phyloP scores from a whole-genome alignment of 192 early-diverging fungal genomes.

The Jimgerdemannia lactiflua region DNA sequence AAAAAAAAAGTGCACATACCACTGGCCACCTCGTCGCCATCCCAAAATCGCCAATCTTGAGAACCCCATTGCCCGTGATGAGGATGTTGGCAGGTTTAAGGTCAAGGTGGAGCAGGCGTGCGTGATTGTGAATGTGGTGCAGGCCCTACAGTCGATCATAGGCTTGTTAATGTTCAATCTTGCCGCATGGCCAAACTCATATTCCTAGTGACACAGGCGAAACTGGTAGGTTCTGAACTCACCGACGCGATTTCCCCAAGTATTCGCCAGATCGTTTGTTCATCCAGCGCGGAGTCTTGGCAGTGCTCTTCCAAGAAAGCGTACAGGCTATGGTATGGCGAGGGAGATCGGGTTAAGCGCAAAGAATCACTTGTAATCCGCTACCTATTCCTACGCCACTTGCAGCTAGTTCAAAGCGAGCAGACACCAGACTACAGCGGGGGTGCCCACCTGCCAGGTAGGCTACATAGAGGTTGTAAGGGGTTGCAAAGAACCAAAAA shows the following conservation, averaged over 20 bases:
- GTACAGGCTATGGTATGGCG: no score
- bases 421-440: no score
- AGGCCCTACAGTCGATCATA: no score
- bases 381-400: no score
- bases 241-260: conserved; percentile 57
- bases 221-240: neutral
- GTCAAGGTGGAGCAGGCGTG: conserved; percentile 85
- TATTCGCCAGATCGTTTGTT: conserved; percentile 69
- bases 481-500: no score
- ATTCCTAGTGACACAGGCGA: neutral
- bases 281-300: conserved; percentile 6
- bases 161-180: conserved; percentile 5
- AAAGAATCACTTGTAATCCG: no score
- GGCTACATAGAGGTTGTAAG: no score
- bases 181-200: no score
- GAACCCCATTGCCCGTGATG: conserved; percentile 54
- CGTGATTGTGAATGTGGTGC: conserved; percentile 63
- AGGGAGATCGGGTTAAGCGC: no score
- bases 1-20: conserved; percentile 30
- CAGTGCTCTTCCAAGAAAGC: conserved; percentile 27
- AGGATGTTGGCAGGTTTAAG: conserved; percentile 90
- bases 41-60: conserved; percentile 95
- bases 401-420: no score
- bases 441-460: no score
- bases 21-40: conserved; percentile 63